phyloP scores from a whole-genome alignment of 805 yeast species.

The Teunomyces aglyptinius region DNA sequence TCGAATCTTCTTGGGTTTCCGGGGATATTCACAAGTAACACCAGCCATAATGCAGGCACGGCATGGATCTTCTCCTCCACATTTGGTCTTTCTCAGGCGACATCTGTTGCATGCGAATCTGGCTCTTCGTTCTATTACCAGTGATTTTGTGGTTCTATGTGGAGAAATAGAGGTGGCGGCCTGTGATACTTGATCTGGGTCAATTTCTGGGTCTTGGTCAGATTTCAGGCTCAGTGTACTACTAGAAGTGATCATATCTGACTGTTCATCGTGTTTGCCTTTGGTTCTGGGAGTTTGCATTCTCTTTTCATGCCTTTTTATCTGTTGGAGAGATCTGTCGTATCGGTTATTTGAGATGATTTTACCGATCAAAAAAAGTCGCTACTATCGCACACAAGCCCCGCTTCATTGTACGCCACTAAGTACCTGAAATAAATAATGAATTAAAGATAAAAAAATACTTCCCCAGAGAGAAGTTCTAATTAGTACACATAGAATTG shows the following conservation, averaged over 20 bases:
- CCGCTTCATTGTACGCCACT: background rate
- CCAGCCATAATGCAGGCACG: slow-evolving; percentile 14
- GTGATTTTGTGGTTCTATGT: background rate
- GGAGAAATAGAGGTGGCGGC: background rate
- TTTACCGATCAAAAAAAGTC: background rate
- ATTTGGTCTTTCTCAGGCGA: slow-evolving; percentile 25
- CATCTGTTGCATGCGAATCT: slow-evolving; percentile 25
- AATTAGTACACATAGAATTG: slow-evolving; percentile 3
- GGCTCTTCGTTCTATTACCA: slow-evolving; percentile 7
- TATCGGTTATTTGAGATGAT: background rate
- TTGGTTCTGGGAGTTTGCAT: background rate
- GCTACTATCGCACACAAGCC: too few relatives aligned
- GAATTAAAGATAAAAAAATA: background rate
- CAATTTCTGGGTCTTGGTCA: background rate
- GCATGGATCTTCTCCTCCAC: slow-evolving; percentile 26
- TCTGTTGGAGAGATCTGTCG: too few relatives aligned
- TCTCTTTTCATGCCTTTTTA: background rate
- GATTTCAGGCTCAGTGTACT: background rate
- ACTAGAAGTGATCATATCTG: background rate
- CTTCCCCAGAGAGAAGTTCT: background rate
- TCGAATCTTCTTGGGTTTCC: slow-evolving; percentile 18
- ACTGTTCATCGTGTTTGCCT: background rate
- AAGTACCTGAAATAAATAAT: background rate
- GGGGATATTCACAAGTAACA: slow-evolving; percentile 18
- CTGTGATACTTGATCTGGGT: background rate